Conservation (phyloP, 2,329 filamentous ascomycete species). For the Colletotrichum navitas region DNA sequence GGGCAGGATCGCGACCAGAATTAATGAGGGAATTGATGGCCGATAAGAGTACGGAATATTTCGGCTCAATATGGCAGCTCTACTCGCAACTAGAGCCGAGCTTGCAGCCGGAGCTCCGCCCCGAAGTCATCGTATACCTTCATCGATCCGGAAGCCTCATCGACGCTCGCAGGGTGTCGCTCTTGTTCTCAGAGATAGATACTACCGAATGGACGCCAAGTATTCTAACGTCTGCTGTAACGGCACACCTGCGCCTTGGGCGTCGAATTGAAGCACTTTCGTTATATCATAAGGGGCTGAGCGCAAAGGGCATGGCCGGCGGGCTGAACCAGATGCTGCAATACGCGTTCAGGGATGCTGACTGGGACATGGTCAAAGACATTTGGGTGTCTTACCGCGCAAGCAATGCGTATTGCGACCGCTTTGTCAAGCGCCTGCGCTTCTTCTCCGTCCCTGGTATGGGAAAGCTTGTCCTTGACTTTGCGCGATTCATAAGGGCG, state of each 20-base stretch:
- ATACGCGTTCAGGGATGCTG: conserved; percentile 52
- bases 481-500: conserved; percentile 42
- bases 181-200: conserved; percentile 57
- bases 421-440: background rate
- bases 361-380: conserved; percentile 54
- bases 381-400: conserved; percentile 54
- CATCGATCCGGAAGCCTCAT: conserved; percentile 57
- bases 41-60: conserved; percentile 45
- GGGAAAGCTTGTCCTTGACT: conserved; percentile 50
- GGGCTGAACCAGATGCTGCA: conserved; percentile 61
- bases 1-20: conserved; percentile 33
- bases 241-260: conserved; percentile 57
- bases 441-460: conserved; percentile 46
- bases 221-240: conserved; percentile 56
- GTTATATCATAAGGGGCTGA: conserved; percentile 56
- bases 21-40: conserved; percentile 46
- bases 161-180: conserved; percentile 60
- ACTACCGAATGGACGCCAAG: conserved; percentile 55
- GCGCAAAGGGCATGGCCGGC: conserved; percentile 49
- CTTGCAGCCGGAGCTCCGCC: conserved; percentile 48
- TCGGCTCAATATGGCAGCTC: conserved; percentile 59
- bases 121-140: conserved; percentile 57
- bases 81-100: conserved; percentile 55
- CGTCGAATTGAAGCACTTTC: conserved; percentile 55
- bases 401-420: background rate